Conservation (phyloP, 306 rosid genomes). For the Carpinus viminea region DNA sequence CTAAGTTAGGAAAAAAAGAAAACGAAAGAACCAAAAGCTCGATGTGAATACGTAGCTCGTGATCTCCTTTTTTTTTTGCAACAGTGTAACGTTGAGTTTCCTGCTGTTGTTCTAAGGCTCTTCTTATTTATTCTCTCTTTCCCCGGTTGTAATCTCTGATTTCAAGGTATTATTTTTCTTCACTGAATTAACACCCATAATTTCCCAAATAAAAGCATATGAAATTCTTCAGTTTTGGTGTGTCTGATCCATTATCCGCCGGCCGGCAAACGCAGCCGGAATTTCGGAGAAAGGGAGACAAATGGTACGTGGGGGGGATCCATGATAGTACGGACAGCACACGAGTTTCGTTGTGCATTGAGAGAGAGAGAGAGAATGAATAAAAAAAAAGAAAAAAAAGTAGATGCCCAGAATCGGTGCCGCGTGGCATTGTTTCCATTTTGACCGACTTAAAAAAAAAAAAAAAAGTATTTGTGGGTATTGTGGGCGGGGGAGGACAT, state of each 20-base stretch:
- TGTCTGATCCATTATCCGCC: no score
- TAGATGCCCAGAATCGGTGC: slow-evolving; percentile 13
- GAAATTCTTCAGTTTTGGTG: no score
- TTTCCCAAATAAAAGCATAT: neutral
- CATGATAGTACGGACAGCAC: neutral
- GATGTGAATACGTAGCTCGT: slow-evolving; percentile 39
- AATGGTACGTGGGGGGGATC: neutral
- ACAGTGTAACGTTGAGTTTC: slow-evolving; percentile 36
- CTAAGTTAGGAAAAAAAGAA: slow-evolving; percentile 18
- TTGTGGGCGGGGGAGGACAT: neutral
- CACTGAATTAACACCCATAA: neutral
- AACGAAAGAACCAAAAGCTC: neutral
- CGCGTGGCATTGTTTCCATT: slow-evolving; percentile 14
- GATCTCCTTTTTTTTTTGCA: slow-evolving; percentile 45
- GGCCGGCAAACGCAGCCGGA: neutral
- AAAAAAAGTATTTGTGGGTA: neutral
- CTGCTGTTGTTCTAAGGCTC: slow-evolving; percentile 37
- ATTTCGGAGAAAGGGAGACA: no score
- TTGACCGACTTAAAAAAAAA: neutral
- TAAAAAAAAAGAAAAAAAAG: neutral
- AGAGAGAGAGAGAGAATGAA: no score
- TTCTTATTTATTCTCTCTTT: slow-evolving; percentile 11
- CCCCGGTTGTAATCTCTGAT: slow-evolving; percentile 20
- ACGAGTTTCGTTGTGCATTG: neutral
- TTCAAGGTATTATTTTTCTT: neutral